phyloP scores from a whole-genome alignment of 2,329 filamentous ascomycete species.

The Exophiala phaeomuriformis region DNA sequence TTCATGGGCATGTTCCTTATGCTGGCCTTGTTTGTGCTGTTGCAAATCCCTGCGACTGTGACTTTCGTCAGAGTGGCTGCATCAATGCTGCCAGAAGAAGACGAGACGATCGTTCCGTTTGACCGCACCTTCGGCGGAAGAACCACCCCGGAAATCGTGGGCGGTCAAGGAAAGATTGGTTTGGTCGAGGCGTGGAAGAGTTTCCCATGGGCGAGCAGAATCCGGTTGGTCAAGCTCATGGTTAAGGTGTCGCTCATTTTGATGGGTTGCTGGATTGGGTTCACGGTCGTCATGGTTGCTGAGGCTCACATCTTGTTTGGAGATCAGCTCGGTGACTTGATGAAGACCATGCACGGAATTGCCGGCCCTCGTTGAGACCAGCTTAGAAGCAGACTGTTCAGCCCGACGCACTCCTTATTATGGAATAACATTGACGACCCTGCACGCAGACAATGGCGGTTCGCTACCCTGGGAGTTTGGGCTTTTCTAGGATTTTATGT shows the following conservation, averaged over 20 bases:
- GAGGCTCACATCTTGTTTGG: conserved; percentile 48
- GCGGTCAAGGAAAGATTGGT: conserved; percentile 62
- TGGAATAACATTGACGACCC: not conserved
- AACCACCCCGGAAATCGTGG: conserved; percentile 66
- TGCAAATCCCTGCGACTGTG: conserved; percentile 69
- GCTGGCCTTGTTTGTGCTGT: conserved; percentile 48
- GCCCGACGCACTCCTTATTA: not conserved
- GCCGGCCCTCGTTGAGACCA: conserved; percentile 5
- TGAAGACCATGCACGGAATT: conserved; percentile 25
- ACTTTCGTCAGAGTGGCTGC: conserved; percentile 78
- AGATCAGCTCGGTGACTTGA: conserved; percentile 23
- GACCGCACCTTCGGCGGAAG: conserved; percentile 78
- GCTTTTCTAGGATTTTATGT: no score
- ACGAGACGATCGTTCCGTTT: conserved; percentile 81
- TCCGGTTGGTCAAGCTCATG: conserved; percentile 67
- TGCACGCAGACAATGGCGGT: not conserved
- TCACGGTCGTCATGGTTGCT: conserved; percentile 45
- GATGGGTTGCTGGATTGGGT: conserved; percentile 42
- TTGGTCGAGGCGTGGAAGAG: conserved; percentile 71
- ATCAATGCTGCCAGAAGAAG: conserved; percentile 71
- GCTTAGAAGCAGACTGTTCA: not conserved
- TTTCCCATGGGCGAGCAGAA: conserved; percentile 65
- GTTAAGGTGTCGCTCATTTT: conserved; percentile 60
- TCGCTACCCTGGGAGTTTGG: no score
- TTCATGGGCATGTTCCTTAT: conserved; percentile 43